Evolutionary conservation across 2,329 filamentous ascomycete genomes (phyloP), one percentile per base, ranked within the genome.

Genomic region (Monosporascus sp.): DNA sequence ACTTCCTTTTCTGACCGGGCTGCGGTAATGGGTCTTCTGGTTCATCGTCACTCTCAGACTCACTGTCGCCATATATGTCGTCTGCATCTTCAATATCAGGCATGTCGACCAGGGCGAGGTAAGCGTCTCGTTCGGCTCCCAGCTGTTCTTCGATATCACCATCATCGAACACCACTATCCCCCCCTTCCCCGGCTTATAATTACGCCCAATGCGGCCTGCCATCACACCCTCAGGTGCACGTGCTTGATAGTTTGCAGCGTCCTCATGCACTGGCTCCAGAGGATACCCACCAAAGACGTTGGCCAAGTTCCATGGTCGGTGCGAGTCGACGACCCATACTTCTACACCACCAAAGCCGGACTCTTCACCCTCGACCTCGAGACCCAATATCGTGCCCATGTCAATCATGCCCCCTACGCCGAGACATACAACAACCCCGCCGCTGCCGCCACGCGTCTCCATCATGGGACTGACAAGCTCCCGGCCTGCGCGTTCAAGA

Each of bases 321-420:
- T 94, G 83, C 27, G 93, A 84, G 72, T 99, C 94, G 55, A 97
- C 79, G 11, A 97, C 81, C 94, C 94, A 99, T 35, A 97, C 88
- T 68, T 97, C 91, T 1, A 97, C 89, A n/a, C 89, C 89, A 38
- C 87, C 84, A 72, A 89, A 87, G 49, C 84, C 76, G 9, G 78
- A 77, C n/a, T 83, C 81, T 27, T 87, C 85, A 6, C 80, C 81
- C 49, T 88, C 85, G 2, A 77, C 70, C 55, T 88, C 86, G 53
- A 97, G 76, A 0, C 89, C 89, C 14, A 99, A 74, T 35, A 93
- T 80, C 35, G 87, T 83, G 37, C 88, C 88, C 58, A 99, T 75
- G 68, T 97, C 93, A 6, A 96, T 87, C 73, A 96, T 83, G 17
- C 92, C 94, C 51, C 94, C 94, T 1, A 97, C 90, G 2, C 94